Base-by-base conservation (phyloP, 176 grass and related monocot genomes). In the Carex littledalei region DNA sequence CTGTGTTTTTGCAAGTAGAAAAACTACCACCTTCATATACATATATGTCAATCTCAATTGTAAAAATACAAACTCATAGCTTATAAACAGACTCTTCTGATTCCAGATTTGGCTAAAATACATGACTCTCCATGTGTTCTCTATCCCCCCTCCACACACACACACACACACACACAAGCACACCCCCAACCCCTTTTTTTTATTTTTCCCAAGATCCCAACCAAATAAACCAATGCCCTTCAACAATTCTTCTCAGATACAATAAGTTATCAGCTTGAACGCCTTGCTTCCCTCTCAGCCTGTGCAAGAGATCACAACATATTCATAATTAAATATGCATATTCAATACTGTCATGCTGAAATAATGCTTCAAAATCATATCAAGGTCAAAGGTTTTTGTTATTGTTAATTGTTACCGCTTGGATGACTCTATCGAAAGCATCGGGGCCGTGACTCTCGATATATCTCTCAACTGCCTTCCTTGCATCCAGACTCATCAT, bases 401-500 rank as follows among this genome's bases (percentile, higher is more conserved):
- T 59, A 37, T 83, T 24, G 39, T 84, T 26, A 26, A 26, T 26
- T 45, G 63, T 87, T 86, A 99, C 97, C 16, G 87, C 91, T 66
- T 90, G 73, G 80, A 99, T 84, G 87, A 99, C 90, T 70, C 86
- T 89, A 29, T 90, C 91, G 10, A 99, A 93, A 55, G 97, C 97
- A 18, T 95, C 91, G 0, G 88, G 87, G 3, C 97, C 97, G 5
- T 92, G 68, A 18, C n/a, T 82, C 52, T 99, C 91, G 81, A 99
- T 92, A 85, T 82, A 99, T 22, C 87, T 87, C 52, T 99, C 97
- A 2, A 96, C 93, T 29, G 90, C 86, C 86, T 85, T 99, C 72
- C 97, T 91, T 2, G 93, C 88, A 55, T 99, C 97, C 26, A 96
- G 93, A 88, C 88, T 99, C 88, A 96, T 90, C 91, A 92, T 91